These are phyloP conservation scores for Aspergillus ruber DNA, from an alignment of 2,329 filamentous ascomycete species.

Conservation along the genomic window DNA sequence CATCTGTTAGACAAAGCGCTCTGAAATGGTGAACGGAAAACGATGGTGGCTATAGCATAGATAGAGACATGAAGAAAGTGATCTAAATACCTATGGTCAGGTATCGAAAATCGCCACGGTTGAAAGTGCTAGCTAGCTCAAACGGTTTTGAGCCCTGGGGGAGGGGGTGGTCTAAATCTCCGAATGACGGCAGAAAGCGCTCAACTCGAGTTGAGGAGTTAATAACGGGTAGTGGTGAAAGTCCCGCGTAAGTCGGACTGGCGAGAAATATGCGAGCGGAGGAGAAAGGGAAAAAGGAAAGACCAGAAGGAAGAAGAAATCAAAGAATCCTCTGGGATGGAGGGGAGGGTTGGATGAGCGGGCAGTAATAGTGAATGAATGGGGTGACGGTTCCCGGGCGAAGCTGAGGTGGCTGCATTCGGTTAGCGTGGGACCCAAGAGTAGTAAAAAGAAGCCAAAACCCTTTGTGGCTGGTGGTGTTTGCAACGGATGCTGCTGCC, in stretches of 20 bases:
- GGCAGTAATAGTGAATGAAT: conserved; percentile 27
- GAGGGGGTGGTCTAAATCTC: conserved; percentile 17
- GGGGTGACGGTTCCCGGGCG: conserved; percentile 28
- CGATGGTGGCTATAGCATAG: conserved; percentile 11
- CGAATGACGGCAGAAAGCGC: conserved; percentile 22
- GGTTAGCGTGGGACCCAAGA: conserved; percentile 32
- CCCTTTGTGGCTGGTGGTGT: conserved; percentile 11
- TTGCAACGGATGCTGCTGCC: neutral
- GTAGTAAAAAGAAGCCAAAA: conserved; percentile 19
- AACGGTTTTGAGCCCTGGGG: conserved; percentile 23
- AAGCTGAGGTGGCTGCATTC: conserved; percentile 37
- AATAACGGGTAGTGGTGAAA: no score
- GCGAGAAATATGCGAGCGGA: conserved; percentile 17
- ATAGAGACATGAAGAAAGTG: conserved; percentile 15
- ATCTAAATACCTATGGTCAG: conserved; percentile 37
- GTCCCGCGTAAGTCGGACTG: neutral
- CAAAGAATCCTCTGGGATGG: conserved; percentile 12
- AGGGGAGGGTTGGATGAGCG: conserved; percentile 25
- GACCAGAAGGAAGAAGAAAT: conserved; percentile 20
- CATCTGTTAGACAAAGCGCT: conserved; percentile 27
- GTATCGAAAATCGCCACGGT: conserved; percentile 38
- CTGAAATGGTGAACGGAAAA: conserved; percentile 16
- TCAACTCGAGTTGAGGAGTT: conserved; percentile 17
- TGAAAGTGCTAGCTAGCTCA: conserved; percentile 26
- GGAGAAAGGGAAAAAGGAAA: conserved; percentile 14